Percentiles rank a stretch among this genome's conserved stretches.
Evolutionary conservation across 768 basidiomycete species (phyloP).

Genomic region (Termitomyces bulborhizus): DNA sequence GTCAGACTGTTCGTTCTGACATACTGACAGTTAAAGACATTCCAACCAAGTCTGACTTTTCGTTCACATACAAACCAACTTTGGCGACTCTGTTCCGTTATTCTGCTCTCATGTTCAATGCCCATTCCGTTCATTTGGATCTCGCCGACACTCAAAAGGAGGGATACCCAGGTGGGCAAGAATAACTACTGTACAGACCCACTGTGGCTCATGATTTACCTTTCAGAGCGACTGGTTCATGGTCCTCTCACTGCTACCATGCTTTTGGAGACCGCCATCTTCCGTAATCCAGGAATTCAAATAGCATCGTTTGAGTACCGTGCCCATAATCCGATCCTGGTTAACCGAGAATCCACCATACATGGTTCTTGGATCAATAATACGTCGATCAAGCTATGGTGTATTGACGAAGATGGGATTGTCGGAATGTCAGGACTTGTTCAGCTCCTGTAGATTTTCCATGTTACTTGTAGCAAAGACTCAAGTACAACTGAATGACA

Average conservation of each 20-base stretch:
- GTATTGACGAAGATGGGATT: conserved; percentile 46
- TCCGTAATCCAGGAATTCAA: conserved; percentile 40
- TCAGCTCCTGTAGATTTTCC: conserved; percentile 10
- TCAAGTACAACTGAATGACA: background rate
- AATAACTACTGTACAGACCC: background rate
- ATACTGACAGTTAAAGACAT: conserved; percentile 39
- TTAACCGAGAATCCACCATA: conserved; percentile 42
- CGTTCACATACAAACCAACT: conserved; percentile 61
- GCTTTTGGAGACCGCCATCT: conserved; percentile 56
- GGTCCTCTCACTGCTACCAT: conserved; percentile 78
- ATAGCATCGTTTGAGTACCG: conserved; percentile 61
- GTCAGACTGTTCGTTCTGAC: background rate
- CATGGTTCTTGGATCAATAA: conserved; percentile 37
- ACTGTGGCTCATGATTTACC: background rate
- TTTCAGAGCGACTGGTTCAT: conserved; percentile 73
- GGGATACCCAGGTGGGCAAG: conserved; percentile 59
- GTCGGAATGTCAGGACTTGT: conserved; percentile 66
- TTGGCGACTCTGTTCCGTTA: conserved; percentile 76
- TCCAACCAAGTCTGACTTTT: conserved; percentile 46
- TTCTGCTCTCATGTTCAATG: conserved; percentile 84
- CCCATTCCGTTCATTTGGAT: conserved; percentile 80
- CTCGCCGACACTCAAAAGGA: conserved; percentile 65
- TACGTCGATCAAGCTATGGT: conserved; percentile 46
- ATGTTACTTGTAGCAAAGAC: background rate
- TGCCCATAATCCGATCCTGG: conserved; percentile 59